Evolutionary conservation across 805 yeast genomes (phyloP), one percentile per base, ranked within the genome.

Genomic region (Maudiozyma turicensis): DNA sequence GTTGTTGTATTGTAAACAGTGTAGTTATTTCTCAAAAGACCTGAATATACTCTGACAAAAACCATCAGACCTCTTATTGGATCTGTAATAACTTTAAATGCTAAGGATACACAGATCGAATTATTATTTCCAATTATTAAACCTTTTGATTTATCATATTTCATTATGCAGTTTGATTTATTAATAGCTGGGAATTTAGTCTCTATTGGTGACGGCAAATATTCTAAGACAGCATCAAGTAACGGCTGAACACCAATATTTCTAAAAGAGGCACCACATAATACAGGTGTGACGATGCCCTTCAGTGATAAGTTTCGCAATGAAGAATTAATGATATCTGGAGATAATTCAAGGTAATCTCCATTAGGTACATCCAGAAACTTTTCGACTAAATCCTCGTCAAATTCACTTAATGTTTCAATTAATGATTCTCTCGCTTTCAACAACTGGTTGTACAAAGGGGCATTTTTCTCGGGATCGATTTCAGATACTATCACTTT

Each of bases 161-260:
- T 55, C 14, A 72, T 67, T 0, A 77, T 68, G 1, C 53, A 41
- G 31, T 43, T 40, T 28, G 31, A 10, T 15, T 58, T 50, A 37
- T 58, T 60, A 3, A 83, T 72, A 43, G 78, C 80, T 0, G 95
- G 93, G 3, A 75, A 55, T 1, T 62, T 61, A 0, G 75, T 72
- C 52, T 89, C 89, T 3, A 75, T 54, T 1, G 98, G 98, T 1
- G 89, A 80, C 0, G 99, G 98, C 14, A 93, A 68, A 58, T 77
- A 93, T 48, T 77, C 76, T 1, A 80, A 76, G 10, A 90, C 76
- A 0, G 95, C 90, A 65, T 91, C 97, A 66, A 93, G 67, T 45
- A 93, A 69, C 1, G 98, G 96, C 63, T 93, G 98, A 2, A 93
- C 95, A 29, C 99, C 99, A 43, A 91, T 85, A 63, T 91, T 91